Base-by-base conservation (phyloP, 192 early-diverging fungal genomes). In the Umbelopsis sp. region DNA sequence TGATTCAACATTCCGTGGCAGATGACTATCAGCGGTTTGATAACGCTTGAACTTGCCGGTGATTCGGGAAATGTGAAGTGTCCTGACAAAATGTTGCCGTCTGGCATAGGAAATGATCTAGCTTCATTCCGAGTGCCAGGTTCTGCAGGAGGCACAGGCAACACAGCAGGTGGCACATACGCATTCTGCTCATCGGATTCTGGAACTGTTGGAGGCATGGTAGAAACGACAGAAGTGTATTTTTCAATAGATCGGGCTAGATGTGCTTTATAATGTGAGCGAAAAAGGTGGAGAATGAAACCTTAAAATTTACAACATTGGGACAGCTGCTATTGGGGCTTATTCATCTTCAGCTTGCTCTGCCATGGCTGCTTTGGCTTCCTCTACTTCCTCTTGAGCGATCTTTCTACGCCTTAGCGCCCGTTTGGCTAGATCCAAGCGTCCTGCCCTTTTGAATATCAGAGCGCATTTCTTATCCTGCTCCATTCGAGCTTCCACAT, bases 301-400 rank as follows among this genome's bases (percentile, higher is more conserved):
- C 3, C 3, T 2, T 30, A 30, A 30, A 30, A 30, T 30, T 30
- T 30, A 30, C 27, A 30, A 30, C 27, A 30, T 30, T 30, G 27
- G 37, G 2, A 41, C 10, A 1, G 37, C 1, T 41, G 37, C 7
- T 41, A 41, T 41, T 9, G 37, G 35, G 6, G 37, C 37, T 61
- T 61, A 30, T 61, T 49, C 55, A 3, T 61, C 55, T 25, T 61
- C 55, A 33, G 27, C 55, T 30, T 61, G 55, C 33, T 61, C 27
- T n/a, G 78, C 83, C 84, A 93, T 88, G 1, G 87, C 89, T 53
- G 78, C 85, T 74, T 90, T 89, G 4, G 90, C 88, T 79, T 93
- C 92, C 44, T 86, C 85, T 72, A 95, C 84, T 75, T 95, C 94
- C 33, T 82, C 80, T 58, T 84, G 80, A 91, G 95, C 94, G 25